Percentiles rank a stretch among this genome's conserved stretches.
phyloP scores from a whole-genome alignment of 1,284 basidiomycete species.

The Apiotrichum sp. region DNA sequence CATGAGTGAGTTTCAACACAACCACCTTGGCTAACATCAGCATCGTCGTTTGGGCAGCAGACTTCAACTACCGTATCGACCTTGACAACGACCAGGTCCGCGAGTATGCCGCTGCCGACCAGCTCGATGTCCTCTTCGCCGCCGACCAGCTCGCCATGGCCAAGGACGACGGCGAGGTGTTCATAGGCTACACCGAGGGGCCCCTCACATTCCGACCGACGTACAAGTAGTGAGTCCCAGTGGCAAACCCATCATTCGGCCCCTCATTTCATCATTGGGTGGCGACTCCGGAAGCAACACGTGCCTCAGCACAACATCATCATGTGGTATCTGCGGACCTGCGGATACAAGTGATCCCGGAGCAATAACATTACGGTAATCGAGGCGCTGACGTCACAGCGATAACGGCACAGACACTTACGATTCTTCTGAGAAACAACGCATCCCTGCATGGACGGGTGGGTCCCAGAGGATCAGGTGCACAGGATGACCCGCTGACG shows the following conservation, averaged over 20 bases:
- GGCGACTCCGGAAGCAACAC: too few species aligned
- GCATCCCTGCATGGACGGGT: constrained; percentile 98
- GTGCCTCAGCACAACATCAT: too few species aligned
- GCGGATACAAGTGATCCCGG: too few species aligned
- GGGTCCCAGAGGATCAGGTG: constrained; percentile 17
- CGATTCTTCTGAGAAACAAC: constrained; percentile 92
- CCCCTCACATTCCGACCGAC: constrained; percentile 64
- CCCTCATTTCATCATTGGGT: too few species aligned
- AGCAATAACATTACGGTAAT: not conserved
- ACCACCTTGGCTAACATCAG: constrained; percentile 11
- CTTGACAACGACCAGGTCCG: constrained; percentile 76
- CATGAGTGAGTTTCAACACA: constrained; percentile 64
- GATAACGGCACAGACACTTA: constrained; percentile 65
- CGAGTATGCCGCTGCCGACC: constrained; percentile 56
- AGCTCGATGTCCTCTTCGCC: constrained; percentile 66
- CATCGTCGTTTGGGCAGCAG: constrained; percentile 80
- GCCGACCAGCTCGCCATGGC: constrained; percentile 76
- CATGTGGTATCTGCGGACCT: too few species aligned
- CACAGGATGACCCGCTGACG: not conserved
- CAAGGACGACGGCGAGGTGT: constrained; percentile 66
- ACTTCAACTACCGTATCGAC: constrained; percentile 91
- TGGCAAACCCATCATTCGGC: not conserved
- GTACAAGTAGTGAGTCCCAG: constrained; percentile 47
- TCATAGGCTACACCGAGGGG: constrained; percentile 80
- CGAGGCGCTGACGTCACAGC: constrained; percentile 10